Evolutionary conservation across 2,329 filamentous ascomycete genomes (phyloP), one percentile per base, ranked within the genome.

Genomic region (Fonsecaea multimorphosa): DNA sequence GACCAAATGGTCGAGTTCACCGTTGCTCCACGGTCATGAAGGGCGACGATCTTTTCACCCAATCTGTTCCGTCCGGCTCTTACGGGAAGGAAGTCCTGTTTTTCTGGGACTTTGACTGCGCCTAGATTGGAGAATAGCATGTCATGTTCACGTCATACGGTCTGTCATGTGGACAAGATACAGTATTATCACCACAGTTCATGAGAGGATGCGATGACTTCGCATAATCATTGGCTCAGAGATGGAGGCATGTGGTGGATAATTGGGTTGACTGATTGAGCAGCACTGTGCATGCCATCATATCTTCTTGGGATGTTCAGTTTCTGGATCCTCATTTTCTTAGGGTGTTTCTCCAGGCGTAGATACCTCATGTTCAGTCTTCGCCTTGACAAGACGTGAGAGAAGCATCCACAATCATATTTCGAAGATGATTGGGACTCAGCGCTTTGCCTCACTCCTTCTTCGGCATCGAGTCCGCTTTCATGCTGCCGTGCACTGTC

Each of bases 371-470:
- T 57, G 16, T 40, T 57, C 32, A 12, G 16, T 57, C 29, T 57
- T 57, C 1, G 34, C 11, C 34, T 38, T 38, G 11, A 8, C 34
- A 14, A 38, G 3, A 14, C 3, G 34, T 38, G 34, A 12, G 14
- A 16, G 11, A 38, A 38, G 34, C 34, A 4, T 38, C 34, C 11
- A 3, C 3, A 38, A 57, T 57, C 27, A 40, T 6, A 32, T 57
- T 38, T 57, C 54, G 54, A 57, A 19, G 54, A 38, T 38, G 31
- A 27, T 32, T 34, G 54, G 32, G 54, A 31, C 54, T 57, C 54
- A 29, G 54, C 19, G 29, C n/a, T 34, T 29, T 38, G 54, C 54
- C 12, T 16, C 54, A 36, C 54, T 57, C 31, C 32, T 57, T 11
- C 29, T n/a, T n/a, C n/a, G 29, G 29, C 32, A 22, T 57, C 52